Evolutionary conservation across 2,329 filamentous ascomycete species (phyloP), one percentile per base, ranked within the genome.

Genomic region (Paracoccidioides lutzii): DNA sequence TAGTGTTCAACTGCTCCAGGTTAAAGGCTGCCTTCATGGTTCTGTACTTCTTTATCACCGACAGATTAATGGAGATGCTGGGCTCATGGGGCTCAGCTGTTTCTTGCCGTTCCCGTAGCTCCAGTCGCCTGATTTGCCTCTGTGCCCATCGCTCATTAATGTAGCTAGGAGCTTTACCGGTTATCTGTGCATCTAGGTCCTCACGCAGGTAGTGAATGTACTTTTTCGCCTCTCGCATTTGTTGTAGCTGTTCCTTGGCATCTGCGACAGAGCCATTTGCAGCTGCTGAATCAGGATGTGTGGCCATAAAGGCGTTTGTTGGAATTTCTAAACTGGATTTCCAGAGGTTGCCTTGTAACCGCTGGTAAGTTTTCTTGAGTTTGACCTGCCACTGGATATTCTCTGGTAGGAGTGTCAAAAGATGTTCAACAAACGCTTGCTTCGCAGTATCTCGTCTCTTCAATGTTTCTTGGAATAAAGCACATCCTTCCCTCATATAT

Each of bases 401-500:
- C 32, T 38, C 38, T 33, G 40, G 52, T 35, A 43, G 40, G 37
- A 54, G 22, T 12, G 7, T 37, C 15, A 54, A 10, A 44, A 42
- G 38, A 33, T 42, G 51, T 5, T 33, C 14, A 15, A 53, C 22
- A 4, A 44, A 42, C 10, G 38, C 32, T 12, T 22, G 32, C 22
- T 37, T 53, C 41, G 52, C 42, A 6, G 38, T 8, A 22, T 61
- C 62, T 22, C 66, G 61, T 51, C 64, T 62, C 33, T 54, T 52
- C 37, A 69, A 59, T 3, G 69, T 68, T 48, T 65, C 58, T 32
- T 57, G 53, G 5, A 72, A 55, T 4, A 68, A 28, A 1, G 65
- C 57, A 51, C 70, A 72, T 30, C 67, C 67, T 5, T 57, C 60
- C 4, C 56, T 54, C 59, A 71, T 65, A 50, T 67, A 59, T 3